phyloP scores from a whole-genome alignment of 139 green algal species.

The Yamagishiella unicocca region DNA sequence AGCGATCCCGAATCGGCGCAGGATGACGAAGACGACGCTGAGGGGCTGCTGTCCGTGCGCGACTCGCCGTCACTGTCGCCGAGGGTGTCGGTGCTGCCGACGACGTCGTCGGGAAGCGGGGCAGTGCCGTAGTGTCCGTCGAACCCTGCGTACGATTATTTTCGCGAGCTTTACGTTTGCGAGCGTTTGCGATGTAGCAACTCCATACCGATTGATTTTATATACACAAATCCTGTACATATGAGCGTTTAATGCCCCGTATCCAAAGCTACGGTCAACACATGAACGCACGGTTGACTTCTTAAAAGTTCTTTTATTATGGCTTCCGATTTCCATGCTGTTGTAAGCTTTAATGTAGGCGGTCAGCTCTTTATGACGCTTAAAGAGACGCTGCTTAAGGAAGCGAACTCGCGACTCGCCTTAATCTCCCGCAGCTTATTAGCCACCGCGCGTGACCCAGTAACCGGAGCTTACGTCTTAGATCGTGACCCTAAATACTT shows the following conservation, averaged over 20 bases:
- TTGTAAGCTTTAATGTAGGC: conserved; percentile 36
- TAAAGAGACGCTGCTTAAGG: conserved; percentile 19
- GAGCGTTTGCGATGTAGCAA: too few relatives aligned
- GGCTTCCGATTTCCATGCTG: neutral
- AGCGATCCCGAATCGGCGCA: neutral
- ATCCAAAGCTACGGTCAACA: neutral
- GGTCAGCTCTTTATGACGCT: conserved; percentile 12
- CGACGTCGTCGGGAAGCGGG: too few relatives aligned
- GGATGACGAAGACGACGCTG: neutral
- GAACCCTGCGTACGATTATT: too few relatives aligned
- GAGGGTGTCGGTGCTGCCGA: too few relatives aligned
- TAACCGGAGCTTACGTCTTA: neutral
- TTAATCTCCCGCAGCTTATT: conserved; percentile 7
- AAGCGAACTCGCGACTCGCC: conserved; percentile 5
- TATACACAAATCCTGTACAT: neutral
- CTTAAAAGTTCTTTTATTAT: neutral
- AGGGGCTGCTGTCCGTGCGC: neutral
- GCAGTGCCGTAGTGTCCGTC: too few relatives aligned
- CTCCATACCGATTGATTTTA: too few relatives aligned
- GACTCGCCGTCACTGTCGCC: conserved; percentile 5
- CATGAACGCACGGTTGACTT: neutral
- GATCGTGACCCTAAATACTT: conserved; percentile 48
- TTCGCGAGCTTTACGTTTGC: too few relatives aligned
- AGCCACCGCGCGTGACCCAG: neutral
- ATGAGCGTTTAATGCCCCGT: neutral